Evolutionary conservation across 106 monocot species (phyloP), one percentile per base, ranked within the genome.

Genomic region (Dendrobium nobile): DNA sequence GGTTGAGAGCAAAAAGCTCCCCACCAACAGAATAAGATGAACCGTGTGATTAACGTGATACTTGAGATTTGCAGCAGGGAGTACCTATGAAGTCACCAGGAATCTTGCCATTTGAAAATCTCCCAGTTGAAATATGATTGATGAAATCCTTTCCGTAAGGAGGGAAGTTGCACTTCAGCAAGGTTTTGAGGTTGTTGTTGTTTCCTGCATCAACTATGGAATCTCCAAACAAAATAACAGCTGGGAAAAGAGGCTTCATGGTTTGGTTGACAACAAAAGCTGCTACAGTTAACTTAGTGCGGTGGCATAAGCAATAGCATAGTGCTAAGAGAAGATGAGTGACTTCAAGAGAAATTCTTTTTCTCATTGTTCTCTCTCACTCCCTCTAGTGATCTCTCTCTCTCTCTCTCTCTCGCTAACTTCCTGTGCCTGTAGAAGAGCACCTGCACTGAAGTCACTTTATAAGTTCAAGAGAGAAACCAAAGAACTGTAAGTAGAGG

Each of bases 151-250:
- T 74, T 5, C 91, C 91, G 59, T 91, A 91, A 2, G 91, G 91
- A 8, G 89, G 87, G 77, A 87, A 87, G 87, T 91, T 79, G 41
- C 75, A 76, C 79, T 64, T 82, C 64, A 83, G 11, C 8, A 81
- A 0, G 26, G 85, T 89, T 0, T 58, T n/a, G 5, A 91, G 20
- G 2, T 6, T 24, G 40, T 91, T 91, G 87, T 91, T 91, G 85
- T 91, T 91, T 4, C 91, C 91, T 0, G 89, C 72, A 67, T 91
- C 91, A n/a, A 91, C 76, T 45, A 91, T 83, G 16, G 91, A 91
- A 73, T 89, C 91, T 17, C 91, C 91, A 55, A 89, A 91, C 41
- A 81, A 85, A 41, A 91, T 54, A 27, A 89, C 77, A 22, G 91
- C 91, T 10, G 91, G 81, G 2, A 77, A 86, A 68, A 20, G 1